These are phyloP conservation scores for Prunus mira DNA, from an alignment of 306 rosid species.

Conservation along the genomic window DNA sequence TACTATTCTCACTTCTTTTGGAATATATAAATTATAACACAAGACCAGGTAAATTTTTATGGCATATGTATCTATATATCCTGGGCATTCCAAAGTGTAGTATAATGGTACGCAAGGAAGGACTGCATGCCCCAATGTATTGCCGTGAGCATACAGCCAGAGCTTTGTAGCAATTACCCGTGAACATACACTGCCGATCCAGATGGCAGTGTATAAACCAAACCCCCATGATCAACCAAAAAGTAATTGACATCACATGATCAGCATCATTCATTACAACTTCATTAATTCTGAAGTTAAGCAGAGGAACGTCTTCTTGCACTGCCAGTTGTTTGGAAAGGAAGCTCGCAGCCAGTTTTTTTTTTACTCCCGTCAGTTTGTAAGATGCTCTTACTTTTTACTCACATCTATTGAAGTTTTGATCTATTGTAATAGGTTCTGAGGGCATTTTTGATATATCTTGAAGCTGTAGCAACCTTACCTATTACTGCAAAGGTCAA, in stretches of 20 bases:
- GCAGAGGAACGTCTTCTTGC: not conserved
- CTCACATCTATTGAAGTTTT: not conserved
- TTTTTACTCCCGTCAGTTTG: not conserved
- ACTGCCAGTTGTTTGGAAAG: no score
- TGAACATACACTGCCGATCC: slow-evolving; percentile 7
- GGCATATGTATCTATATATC: no score
- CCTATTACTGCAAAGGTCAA: slow-evolving; percentile 29
- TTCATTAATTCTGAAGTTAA: no score
- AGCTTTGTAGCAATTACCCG: not conserved
- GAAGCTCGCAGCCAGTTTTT: no score
- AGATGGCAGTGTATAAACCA: slow-evolving; percentile 36
- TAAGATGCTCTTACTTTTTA: not conserved
- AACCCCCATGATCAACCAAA: not conserved
- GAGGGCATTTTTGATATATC: slow-evolving; percentile 24
- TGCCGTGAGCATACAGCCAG: not conserved
- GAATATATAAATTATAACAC: no score
- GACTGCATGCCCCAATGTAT: not conserved
- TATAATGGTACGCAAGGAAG: no score
- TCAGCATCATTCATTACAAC: no score
- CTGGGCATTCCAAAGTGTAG: no score
- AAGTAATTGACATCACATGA: not conserved
- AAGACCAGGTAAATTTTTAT: no score
- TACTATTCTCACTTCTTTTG: no score
- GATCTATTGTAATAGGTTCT: slow-evolving; percentile 8
- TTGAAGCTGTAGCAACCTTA: slow-evolving; percentile 30